A percentile compares a stretch with the other conserved stretches of the same genome.
These are phyloP conservation scores for Chaetomium globosum DNA, from an alignment of 2,329 filamentous ascomycete species.

Conservation along the genomic window DNA sequence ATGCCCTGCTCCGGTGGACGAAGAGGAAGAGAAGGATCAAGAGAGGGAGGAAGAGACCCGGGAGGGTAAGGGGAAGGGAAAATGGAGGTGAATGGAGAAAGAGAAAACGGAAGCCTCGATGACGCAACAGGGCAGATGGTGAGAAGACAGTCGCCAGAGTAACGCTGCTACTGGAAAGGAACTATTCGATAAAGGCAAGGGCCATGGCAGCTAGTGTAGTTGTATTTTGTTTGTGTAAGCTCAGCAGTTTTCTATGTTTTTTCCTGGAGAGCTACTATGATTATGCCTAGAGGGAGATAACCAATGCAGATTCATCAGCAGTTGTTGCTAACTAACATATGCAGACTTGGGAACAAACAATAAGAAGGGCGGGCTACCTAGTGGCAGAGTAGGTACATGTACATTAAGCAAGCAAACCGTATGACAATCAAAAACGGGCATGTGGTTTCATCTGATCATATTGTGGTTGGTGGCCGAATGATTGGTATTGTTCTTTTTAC, in stretches of 20 bases:
- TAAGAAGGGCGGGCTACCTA: background rate
- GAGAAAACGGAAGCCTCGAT: background rate
- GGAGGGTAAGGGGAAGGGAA: background rate
- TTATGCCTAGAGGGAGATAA: background rate
- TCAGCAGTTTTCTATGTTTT: background rate
- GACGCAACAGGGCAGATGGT: background rate
- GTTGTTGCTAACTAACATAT: background rate
- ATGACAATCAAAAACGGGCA: background rate
- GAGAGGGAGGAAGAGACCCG: background rate
- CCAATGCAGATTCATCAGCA: background rate
- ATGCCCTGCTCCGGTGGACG: background rate
- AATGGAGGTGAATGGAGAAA: too few species aligned
- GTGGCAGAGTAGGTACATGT: background rate
- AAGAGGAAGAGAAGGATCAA: background rate
- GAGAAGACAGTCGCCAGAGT: background rate
- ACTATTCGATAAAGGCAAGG: background rate
- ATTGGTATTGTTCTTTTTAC: constrained; percentile 9
- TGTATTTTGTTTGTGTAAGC: background rate
- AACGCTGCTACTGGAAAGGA: background rate
- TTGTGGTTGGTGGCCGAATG: constrained; percentile 12
- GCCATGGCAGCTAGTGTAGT: background rate
- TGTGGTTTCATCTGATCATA: constrained; percentile 14
- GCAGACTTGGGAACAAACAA: background rate
- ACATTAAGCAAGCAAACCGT: background rate
- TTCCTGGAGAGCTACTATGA: background rate